These are phyloP conservation scores for Agrostemma githago DNA, from an alignment of 148 eudicot genomes.

Conservation along the genomic window DNA sequence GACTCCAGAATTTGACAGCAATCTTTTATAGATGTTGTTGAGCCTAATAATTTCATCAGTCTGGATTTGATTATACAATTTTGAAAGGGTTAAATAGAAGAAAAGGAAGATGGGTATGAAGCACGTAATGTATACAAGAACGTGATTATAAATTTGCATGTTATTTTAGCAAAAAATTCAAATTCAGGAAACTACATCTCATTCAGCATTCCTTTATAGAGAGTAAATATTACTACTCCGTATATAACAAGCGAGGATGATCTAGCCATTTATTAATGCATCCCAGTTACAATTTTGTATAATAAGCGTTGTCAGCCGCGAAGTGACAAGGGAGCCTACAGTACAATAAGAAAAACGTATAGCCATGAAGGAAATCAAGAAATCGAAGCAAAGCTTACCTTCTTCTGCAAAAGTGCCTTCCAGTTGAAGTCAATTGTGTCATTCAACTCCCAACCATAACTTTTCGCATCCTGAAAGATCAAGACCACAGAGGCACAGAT, in stretches of 20 bases:
- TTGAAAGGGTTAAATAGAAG: not conserved
- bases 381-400: conserved; percentile 44
- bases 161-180: not conserved
- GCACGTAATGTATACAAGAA: not conserved
- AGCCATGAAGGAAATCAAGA: conserved; percentile 10
- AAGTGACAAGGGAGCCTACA: not conserved
- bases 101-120: not conserved
- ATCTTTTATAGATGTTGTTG: conserved; percentile 75
- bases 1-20: conserved; percentile 84
- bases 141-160: not conserved
- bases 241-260: not conserved
- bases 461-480: conserved; percentile 72
- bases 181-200: not conserved
- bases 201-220: not conserved
- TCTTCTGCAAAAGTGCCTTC: conserved; percentile 92
- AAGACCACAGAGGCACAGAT: conserved; percentile 10
- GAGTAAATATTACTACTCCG: no score
- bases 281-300: not conserved
- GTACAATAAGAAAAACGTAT: conserved; percentile 1
- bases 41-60: conserved; percentile 82
- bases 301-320: not conserved
- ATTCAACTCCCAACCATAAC: conserved; percentile 86
- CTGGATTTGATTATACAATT: conserved; percentile 35
- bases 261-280: not conserved
- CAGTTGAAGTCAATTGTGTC: conserved; percentile 83